These are phyloP conservation scores for Amaranthus tricolor DNA, from an alignment of 179 eudicot species.

Conservation along the genomic window DNA sequence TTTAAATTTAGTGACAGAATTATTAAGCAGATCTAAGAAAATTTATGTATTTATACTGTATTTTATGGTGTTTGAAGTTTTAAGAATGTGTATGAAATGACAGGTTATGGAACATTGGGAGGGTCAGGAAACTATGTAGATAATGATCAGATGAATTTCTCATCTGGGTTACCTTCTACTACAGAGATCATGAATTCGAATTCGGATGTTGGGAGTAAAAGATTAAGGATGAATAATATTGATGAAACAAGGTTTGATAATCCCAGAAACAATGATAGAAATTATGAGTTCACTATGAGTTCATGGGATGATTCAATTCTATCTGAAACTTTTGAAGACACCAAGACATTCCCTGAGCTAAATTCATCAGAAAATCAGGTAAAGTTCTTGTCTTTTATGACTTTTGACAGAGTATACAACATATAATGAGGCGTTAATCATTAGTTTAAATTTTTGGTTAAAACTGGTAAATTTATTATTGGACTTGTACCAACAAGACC, in stretches of 20 bases:
- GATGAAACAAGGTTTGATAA: conserved; percentile 27
- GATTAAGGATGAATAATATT: conserved; percentile 21
- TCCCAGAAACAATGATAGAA: conserved; percentile 18
- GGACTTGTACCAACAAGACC: too few relatives aligned
- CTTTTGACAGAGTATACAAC: too few relatives aligned
- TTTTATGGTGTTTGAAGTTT: neutral
- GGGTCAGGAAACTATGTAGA: conserved; percentile 23
- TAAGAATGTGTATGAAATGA: conserved; percentile 20
- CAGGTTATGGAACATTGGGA: conserved; percentile 32
- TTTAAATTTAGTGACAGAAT: too few relatives aligned
- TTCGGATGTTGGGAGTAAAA: conserved; percentile 24
- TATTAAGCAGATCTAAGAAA: conserved; percentile 17
- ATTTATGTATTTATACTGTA: neutral
- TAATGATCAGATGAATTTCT: conserved; percentile 23
- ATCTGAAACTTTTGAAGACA: conserved; percentile 27
- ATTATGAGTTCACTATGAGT: conserved; percentile 28
- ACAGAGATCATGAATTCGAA: conserved; percentile 26
- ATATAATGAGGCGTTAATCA: too few relatives aligned
- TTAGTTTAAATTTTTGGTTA: too few relatives aligned
- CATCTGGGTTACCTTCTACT: conserved; percentile 30
- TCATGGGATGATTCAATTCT: conserved; percentile 42
- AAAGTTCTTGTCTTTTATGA: neutral
- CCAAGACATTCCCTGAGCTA: conserved; percentile 29
- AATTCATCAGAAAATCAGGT: conserved; percentile 40
- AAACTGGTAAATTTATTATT: too few relatives aligned